Evolutionary conservation across 192 early-diverging fungal species (phyloP).

Genomic region (Coemansia sp.): DNA sequence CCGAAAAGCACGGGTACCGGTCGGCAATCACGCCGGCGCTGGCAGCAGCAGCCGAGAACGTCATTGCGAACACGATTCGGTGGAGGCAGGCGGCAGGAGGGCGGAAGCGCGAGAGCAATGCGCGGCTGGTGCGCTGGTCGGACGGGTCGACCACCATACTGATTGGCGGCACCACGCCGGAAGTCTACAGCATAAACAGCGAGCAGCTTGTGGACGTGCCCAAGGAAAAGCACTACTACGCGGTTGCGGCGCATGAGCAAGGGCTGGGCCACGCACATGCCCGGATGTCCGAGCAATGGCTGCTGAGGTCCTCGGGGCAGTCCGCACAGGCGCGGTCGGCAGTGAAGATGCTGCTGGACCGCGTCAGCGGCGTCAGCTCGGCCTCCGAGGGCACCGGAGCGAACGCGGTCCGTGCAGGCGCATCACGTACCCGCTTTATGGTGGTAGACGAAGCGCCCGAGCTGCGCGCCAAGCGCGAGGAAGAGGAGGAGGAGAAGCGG

Average conservation of each 20-base stretch:
- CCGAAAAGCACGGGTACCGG: conserved; percentile 27
- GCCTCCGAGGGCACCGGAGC: no score
- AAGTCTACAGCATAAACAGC: conserved; percentile 21
- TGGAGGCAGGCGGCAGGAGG: conserved; percentile 25
- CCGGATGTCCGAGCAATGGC: conserved; percentile 43
- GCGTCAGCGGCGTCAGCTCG: conserved; percentile 3
- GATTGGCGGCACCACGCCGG: conserved; percentile 30
- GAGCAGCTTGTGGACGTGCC: conserved; percentile 24
- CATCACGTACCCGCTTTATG: conserved; percentile 38
- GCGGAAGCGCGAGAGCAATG: conserved; percentile 34
- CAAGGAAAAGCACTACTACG: conserved; percentile 29
- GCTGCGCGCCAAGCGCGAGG: conserved; percentile 31
- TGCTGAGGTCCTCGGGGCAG: conserved; percentile 28
- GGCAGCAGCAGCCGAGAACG: conserved; percentile 38
- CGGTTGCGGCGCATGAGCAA: conserved; percentile 24
- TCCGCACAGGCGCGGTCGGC: conserved; percentile 29
- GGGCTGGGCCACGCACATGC: conserved; percentile 45
- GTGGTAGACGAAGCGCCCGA: conserved; percentile 45
- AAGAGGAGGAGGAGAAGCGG: conserved; percentile 37
- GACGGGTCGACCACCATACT: conserved; percentile 46
- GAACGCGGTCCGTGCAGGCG: conserved; percentile 1
- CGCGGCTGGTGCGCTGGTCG: conserved; percentile 53
- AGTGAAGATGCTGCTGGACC: conserved; percentile 13
- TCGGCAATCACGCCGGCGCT: conserved; percentile 36
- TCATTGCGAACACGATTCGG: conserved; percentile 45